phyloP scores from a whole-genome alignment of 1,139 yeast species.

The Entelexis sorbosivorans region DNA sequence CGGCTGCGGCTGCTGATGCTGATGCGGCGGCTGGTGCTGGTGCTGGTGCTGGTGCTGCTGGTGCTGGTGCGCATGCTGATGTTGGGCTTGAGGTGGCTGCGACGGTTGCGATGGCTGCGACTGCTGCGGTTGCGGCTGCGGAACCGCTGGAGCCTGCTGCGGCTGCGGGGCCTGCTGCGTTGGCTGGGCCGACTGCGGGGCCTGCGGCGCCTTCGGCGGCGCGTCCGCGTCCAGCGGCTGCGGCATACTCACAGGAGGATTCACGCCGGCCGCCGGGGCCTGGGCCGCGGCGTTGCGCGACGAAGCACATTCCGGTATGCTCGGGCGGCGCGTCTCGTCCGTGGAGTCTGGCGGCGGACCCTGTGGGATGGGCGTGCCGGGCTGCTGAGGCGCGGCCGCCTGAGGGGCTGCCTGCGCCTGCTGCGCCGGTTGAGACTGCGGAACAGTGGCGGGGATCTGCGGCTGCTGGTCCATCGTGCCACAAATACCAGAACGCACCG shows the following conservation, averaged over 20 bases:
- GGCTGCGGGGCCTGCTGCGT: conserved; percentile 22
- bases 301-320: not conserved
- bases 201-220: conserved; percentile 1
- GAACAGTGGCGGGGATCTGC: conserved; percentile 5
- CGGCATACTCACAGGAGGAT: not conserved
- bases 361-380: conserved; percentile 5
- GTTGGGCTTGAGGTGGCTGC: conserved; percentile 10
- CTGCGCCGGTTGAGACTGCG: conserved; percentile 5
- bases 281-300: not conserved
- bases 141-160: conserved; percentile 16
- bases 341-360: conserved; percentile 2
- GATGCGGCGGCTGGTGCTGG: conserved; percentile 3
- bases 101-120: too few species aligned
- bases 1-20: conserved; percentile 10
- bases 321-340: not conserved
- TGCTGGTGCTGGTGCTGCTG: conserved; percentile 25
- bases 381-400: conserved; percentile 4
- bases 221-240: conserved; percentile 9
- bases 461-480: conserved; percentile 8
- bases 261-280: conserved; percentile 8
- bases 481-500: conserved; percentile 1
- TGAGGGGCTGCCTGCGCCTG: not conserved
- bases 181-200: too few species aligned
- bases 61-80: conserved; percentile 20
- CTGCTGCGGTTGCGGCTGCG: conserved; percentile 3